These are phyloP conservation scores for Coprinopsis marcescibilis DNA, from an alignment of 768 basidiomycete genomes.

Conservation along the genomic window DNA sequence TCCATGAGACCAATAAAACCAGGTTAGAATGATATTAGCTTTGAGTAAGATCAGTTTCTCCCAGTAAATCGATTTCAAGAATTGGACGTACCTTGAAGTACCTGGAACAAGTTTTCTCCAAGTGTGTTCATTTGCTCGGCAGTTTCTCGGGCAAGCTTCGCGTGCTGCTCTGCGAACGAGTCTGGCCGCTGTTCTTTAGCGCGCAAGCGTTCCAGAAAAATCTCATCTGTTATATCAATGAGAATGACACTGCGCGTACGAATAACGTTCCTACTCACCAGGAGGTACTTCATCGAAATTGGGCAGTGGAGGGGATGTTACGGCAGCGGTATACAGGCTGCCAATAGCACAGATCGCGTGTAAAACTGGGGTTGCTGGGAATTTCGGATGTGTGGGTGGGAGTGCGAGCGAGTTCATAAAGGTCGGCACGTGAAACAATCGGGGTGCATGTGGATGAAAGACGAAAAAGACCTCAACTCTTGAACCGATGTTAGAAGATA, in stretches of 20 bases:
- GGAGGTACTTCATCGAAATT: slow-evolving; percentile 43
- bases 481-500: background rate
- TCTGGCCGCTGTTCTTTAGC: slow-evolving; percentile 41
- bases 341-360: slow-evolving; percentile 87
- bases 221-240: slow-evolving; percentile 36
- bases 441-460: slow-evolving; percentile 67
- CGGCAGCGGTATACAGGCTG: slow-evolving; percentile 68
- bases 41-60: too few species aligned
- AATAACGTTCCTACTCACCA: slow-evolving; percentile 24
- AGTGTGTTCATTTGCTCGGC: slow-evolving; percentile 41
- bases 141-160: slow-evolving; percentile 45
- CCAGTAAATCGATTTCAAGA: too few species aligned
- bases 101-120: slow-evolving; percentile 52
- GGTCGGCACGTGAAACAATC: slow-evolving; percentile 60
- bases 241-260: slow-evolving; percentile 1
- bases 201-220: slow-evolving; percentile 44
- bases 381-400: slow-evolving; percentile 64
- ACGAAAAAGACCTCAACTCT: slow-evolving; percentile 78
- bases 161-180: slow-evolving; percentile 64
- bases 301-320: slow-evolving; percentile 49
- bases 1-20: slow-evolving; percentile 74
- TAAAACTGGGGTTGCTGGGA: slow-evolving; percentile 64
- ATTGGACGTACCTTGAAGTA: slow-evolving; percentile 55
- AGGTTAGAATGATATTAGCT: slow-evolving; percentile 61
- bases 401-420: slow-evolving; percentile 62